These are phyloP conservation scores for Sugiyamaella sp. DNA, from an alignment of 1,139 yeast genomes.

Conservation along the genomic window DNA sequence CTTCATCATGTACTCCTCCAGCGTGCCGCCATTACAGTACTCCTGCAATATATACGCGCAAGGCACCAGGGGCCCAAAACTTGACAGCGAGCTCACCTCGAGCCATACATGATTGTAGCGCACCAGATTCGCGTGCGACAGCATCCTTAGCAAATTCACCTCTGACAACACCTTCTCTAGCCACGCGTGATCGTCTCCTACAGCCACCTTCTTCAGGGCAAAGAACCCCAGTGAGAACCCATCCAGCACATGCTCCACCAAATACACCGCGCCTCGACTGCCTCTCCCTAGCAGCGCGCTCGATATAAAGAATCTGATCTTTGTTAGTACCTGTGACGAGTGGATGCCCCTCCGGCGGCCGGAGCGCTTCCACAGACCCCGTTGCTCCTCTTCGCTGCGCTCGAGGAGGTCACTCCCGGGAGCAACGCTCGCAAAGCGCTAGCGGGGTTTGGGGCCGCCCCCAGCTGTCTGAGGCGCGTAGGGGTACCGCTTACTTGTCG, in stretches of 20 bases:
- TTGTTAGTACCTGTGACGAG: constrained; percentile 47
- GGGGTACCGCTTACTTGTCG: constrained; percentile 22
- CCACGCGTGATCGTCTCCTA: constrained; percentile 73
- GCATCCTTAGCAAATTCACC: constrained; percentile 62
- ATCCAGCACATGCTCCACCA: constrained; percentile 78
- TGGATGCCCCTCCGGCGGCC: constrained; percentile 16
- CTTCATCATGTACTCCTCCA: constrained; percentile 60
- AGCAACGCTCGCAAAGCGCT: no score
- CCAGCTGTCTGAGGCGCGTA: constrained; percentile 1
- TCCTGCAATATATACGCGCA: constrained; percentile 84
- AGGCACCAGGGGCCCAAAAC: constrained; percentile 66
- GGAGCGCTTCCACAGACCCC: constrained; percentile 1
- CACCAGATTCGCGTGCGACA: constrained; percentile 64
- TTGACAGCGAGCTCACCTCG: constrained; percentile 66
- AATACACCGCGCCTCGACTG: constrained; percentile 79
- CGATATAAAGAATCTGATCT: constrained; percentile 62
- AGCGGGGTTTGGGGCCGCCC: neutral
- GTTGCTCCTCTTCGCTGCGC: neutral
- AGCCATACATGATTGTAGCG: constrained; percentile 92
- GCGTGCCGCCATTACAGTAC: constrained; percentile 84
- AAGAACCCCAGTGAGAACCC: constrained; percentile 73
- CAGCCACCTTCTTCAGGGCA: constrained; percentile 82
- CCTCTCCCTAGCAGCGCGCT: constrained; percentile 68
- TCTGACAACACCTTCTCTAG: constrained; percentile 73
- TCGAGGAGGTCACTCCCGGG: no score